Base-by-base conservation (phyloP, 164 flowering plant genomes). In the Akebia trifoliata region DNA sequence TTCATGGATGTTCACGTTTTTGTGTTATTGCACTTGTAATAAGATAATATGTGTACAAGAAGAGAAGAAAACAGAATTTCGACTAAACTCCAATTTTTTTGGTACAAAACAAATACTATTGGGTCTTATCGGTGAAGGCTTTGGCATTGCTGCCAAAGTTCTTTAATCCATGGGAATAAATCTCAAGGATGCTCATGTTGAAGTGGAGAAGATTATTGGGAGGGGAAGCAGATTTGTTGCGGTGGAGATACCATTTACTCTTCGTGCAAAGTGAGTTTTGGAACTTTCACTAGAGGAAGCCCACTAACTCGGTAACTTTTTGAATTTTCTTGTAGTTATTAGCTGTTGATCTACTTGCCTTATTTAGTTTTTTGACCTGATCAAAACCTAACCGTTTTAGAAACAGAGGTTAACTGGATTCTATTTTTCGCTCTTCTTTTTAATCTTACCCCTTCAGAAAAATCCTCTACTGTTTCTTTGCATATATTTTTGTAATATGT, bases 111-210 rank as follows among this genome's bases (percentile, higher is more conserved):
- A 87, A 63, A 84, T 91, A 37, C 59, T 91, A 22, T 68, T 91
- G 69, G 96, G 97, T 43, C 90, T 91, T 61, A 87, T 91, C 37
- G 96, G 97, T 60, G 94, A 91, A 79, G 94, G 96, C 40, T 86
- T 96, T 58, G 97, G 97, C 2, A 91, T 91, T 72, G 96, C 94
- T 69, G 89, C 96, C 31, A 87, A 91, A 72, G 97, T 91, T 37
- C 80, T 91, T 15, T 88, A 88, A 65, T 87, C 96, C 18, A 78
- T 88, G 94, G 97, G 96, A 45, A 84, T 91, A 29, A 86, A 75
- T 73, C 72, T 91, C 37, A 88, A 91, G 66, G 94, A 86, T 76
- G 96, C 97, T 2, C 90, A 96, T 21, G 90, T 84, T 0, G 97
- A 87, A 62, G 96, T 91, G 37, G 96, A 91, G 67, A 90, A 87